A percentile compares a stretch with the other conserved stretches of the same genome.
Evolutionary conservation across 2,329 filamentous ascomycete species (phyloP).

Genomic region (Fusarium torreyae): DNA sequence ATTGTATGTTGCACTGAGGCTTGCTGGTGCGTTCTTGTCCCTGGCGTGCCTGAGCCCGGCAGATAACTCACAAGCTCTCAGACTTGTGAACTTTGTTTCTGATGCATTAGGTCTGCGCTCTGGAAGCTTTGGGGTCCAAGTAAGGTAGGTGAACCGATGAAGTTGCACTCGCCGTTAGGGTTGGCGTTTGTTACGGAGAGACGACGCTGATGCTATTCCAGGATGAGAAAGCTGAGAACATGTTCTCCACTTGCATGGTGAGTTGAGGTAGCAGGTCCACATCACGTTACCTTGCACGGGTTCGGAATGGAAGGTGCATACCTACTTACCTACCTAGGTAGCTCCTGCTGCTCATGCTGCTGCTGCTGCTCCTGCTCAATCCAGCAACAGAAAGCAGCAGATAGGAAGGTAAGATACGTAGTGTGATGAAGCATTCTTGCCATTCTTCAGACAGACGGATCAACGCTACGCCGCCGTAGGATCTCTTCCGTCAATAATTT

Average conservation of each 20-base stretch:
- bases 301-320: conserved; percentile 33
- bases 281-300: conserved; percentile 44
- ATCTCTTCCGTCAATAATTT: neutral
- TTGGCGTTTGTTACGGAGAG: conserved; percentile 42
- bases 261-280: conserved; percentile 8
- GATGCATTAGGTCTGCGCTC: conserved; percentile 1
- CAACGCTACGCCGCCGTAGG: neutral
- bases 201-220: conserved; percentile 28
- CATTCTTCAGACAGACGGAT: neutral
- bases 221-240: conserved; percentile 15
- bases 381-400: too few species aligned
- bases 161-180: conserved; percentile 39
- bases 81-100: conserved; percentile 23
- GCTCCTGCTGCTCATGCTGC: too few species aligned
- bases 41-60: conserved; percentile 42
- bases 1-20: conserved; percentile 33
- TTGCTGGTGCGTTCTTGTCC: conserved; percentile 38
- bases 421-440: neutral
- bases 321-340: conserved; percentile 11
- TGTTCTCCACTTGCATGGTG: conserved; percentile 19
- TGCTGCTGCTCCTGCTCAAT: too few species aligned
- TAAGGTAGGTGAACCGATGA: conserved; percentile 17
- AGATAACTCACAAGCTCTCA: conserved; percentile 29
- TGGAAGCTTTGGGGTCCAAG: conserved; percentile 21
- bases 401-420: neutral